Evolutionary conservation across 768 basidiomycete species (phyloP), one percentile per base, ranked within the genome.

Genomic region (Naganishia onofrii): DNA sequence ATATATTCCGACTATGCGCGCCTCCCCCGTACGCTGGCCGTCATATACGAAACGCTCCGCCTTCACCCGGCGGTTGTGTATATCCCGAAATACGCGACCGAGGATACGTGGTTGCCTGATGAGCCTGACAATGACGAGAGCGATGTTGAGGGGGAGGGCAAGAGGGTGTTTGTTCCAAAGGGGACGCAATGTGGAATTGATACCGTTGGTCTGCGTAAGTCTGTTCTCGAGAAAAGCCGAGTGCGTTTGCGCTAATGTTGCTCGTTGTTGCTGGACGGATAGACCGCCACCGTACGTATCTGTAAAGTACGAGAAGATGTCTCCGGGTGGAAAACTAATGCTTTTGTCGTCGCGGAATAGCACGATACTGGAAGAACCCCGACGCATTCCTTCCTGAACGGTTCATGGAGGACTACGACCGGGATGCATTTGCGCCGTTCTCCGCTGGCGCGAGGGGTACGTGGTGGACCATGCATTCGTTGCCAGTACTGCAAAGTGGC

Each of bases 291-390:
- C 70, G 56, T 67, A 28, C 42, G 55, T 53, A 23, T 42, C 21
- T 65, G 6, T 26, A 7, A 10, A 42, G 42, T 42, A 42, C 15
- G 2, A 10, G 42, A 10, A 42, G 7, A 2, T 15, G 7, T 7
- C 9, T 15, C 2, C 8, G 2, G 42, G 13, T 42, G 42, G 42
- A 7, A 42, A 42, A 42, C 42, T 42, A 15, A 42, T 53, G 2
- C 13, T 26, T 52, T 36, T 34, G 1, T 17, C 29, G 42, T 48
- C 31, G 28, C 32, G 23, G n/a, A 55, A 31, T 70, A 87, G 86
- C 86, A 31, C 82, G 83, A 42, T 86, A 86, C 74, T 87, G 87
- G 86, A 77, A 84, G 60, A 82, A 87, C 53, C 86, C 87, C 3
- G 71, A 84, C 34, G 73, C 73, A 9, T 87, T 86, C 77, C 82